phyloP scores from a whole-genome alignment of 2,329 filamentous ascomycete genomes.

The Penicillium freii region DNA sequence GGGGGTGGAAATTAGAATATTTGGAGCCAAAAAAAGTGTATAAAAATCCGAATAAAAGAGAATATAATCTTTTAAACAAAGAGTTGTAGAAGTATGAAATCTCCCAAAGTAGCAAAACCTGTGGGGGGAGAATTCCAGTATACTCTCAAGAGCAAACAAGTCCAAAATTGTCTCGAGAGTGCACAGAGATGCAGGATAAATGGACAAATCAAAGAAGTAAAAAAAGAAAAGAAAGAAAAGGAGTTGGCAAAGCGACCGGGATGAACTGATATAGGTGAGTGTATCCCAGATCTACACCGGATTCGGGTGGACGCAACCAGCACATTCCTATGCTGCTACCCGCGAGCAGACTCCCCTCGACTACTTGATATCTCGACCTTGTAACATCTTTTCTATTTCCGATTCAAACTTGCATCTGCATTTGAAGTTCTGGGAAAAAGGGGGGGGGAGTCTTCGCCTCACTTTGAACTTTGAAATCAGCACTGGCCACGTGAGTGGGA shows the following conservation, averaged over 20 bases:
- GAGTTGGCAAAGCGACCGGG: conserved; percentile 26
- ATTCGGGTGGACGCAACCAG: conserved; percentile 27
- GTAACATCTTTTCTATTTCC: conserved; percentile 7
- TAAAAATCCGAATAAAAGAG: neutral
- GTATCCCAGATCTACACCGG: conserved; percentile 18
- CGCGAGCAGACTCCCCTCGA: conserved; percentile 17
- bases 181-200: neutral
- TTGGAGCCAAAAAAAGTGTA: neutral
- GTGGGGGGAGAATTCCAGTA: neutral
- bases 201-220: conserved; percentile 10
- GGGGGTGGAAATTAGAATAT: conserved; percentile 1
- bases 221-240: conserved; percentile 18
- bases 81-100: neutral
- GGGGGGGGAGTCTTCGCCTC: conserved; percentile 17
- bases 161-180: conserved; percentile 5
- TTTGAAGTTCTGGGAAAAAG: neutral
- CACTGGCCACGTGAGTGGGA: conserved; percentile 24
- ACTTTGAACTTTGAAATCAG: conserved; percentile 22
- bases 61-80: neutral
- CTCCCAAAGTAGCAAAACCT: neutral
- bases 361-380: conserved; percentile 7
- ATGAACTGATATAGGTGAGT: conserved; percentile 24
- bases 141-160: conserved; percentile 8
- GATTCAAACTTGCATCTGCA: conserved; percentile 1
- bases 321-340: conserved; percentile 29